Evolutionary conservation across 129 eudicot species (phyloP), one percentile per base, ranked within the genome.

Genomic region (carrot (Daucus carota)): DNA sequence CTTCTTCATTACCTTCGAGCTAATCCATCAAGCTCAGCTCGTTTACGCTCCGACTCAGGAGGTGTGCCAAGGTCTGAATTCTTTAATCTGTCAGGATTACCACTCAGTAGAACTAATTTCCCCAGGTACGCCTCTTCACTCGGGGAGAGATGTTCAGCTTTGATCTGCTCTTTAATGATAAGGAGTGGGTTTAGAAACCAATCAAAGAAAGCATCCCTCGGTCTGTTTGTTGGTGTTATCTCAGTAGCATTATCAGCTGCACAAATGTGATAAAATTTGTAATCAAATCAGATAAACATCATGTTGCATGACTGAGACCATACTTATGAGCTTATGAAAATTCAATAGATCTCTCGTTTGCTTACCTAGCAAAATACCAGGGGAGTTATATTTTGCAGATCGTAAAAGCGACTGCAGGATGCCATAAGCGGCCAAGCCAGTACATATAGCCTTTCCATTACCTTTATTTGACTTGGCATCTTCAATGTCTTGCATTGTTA

Each of bases 101-200:
- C 89, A 50, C 83, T 84, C 42, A 87, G 77, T 62, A 93, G 33
- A 29, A 93, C 96, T 54, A 93, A 78, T 79, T 84, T 88, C 22
- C 90, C 95, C 72, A 93, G 82, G 77, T 93, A 88, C 28, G 82
- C 91, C 65, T 91, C 98, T 78, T 90, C 96, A 8, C 52, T 78
- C 45, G 86, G 87, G 6, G 90, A 77, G 72, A 93, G 85, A 46
- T 93, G 84, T 62, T 87, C 86, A 63, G 97, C 95, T 87, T 72
- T 88, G 31, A 93, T 88, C 68, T 93, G 98, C 69, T 93, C 98
- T 80, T 90, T 93, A 15, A 93, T 90, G 77, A 93, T 85, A 88
- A 93, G 79, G 24, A 93, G 90, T 6, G 98, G 98, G 76, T 85
- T 93, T 67, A 93, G 77, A 81, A 93, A 93, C 98, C 96, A 90